phyloP scores from a whole-genome alignment of 1,284 basidiomycete species.

The Apiotrichum porosum region DNA sequence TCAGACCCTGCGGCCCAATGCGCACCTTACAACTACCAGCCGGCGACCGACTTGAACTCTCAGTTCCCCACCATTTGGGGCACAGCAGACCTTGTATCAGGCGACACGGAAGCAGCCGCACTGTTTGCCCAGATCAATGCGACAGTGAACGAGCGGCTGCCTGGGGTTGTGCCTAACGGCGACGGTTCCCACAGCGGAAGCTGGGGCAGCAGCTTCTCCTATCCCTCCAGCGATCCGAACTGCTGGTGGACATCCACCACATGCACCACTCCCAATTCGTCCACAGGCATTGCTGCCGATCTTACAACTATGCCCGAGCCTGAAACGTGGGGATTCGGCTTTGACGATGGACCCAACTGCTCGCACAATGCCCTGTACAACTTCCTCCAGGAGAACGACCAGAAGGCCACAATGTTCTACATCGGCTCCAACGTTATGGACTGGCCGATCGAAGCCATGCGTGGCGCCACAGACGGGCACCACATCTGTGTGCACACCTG shows the following conservation, averaged over 20 bases:
- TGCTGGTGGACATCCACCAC: constrained; percentile 40
- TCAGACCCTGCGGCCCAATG: background rate
- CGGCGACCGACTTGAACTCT: constrained; percentile 12
- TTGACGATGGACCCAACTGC: constrained; percentile 54
- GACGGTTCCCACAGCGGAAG: constrained; percentile 41
- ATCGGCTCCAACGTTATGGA: constrained; percentile 54
- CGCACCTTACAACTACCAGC: background rate
- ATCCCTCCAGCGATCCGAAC: constrained; percentile 34
- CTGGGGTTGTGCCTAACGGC: constrained; percentile 23
- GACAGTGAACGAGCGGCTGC: constrained; percentile 26
- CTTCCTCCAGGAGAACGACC: constrained; percentile 49
- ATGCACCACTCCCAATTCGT: constrained; percentile 41
- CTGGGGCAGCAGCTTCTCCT: constrained; percentile 28
- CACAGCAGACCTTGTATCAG: constrained; percentile 41
- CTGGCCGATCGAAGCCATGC: constrained; percentile 55
- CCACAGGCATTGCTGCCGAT: constrained; percentile 39
- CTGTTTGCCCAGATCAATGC: constrained; percentile 42
- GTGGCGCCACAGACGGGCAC: constrained; percentile 50
- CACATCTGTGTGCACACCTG: constrained; percentile 50
- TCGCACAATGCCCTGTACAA: constrained; percentile 55
- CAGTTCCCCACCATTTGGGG: constrained; percentile 48
- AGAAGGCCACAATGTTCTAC: constrained; percentile 53
- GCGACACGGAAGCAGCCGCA: constrained; percentile 44
- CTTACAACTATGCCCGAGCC: constrained; percentile 50
- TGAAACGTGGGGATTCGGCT: constrained; percentile 54